Conservation (phyloP, 1,284 basidiomycete genomes). For the Lignosus rhinocerotis region DNA sequence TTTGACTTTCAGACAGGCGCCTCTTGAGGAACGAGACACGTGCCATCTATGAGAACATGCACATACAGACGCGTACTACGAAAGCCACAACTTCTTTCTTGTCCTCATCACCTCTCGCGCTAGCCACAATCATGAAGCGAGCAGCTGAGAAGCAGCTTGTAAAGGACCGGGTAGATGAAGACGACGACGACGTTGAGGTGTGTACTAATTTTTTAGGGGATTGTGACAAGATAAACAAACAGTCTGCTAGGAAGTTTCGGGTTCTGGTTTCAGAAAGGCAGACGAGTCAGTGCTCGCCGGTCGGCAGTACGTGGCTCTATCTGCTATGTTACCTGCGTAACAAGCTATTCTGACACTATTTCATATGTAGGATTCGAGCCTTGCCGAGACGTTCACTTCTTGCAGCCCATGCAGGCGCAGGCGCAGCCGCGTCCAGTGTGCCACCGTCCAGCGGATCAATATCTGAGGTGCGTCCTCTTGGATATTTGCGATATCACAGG, state of each 20-base stretch:
- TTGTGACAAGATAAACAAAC: background rate
- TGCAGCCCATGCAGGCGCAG: background rate
- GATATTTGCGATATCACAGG: background rate
- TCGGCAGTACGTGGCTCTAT: conserved; percentile 48
- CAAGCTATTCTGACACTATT: background rate
- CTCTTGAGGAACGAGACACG: background rate
- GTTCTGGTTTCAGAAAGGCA: conserved; percentile 54
- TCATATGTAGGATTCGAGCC: conserved; percentile 49
- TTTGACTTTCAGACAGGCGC: background rate
- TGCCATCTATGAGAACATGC: background rate
- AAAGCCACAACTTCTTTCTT: too few species aligned
- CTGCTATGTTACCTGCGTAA: background rate
- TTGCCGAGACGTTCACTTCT: conserved; percentile 50
- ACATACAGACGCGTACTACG: too few species aligned
- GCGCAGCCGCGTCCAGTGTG: conserved; percentile 5
- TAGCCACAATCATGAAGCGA: conserved; percentile 57
- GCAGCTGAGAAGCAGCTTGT: conserved; percentile 72
- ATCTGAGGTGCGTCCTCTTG: conserved; percentile 15
- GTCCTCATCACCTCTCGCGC: too few species aligned
- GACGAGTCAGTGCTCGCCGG: conserved; percentile 50
- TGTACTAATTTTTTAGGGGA: background rate
- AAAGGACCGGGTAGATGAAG: conserved; percentile 50
- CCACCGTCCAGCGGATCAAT: conserved; percentile 8
- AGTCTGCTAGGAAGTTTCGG: conserved; percentile 41
- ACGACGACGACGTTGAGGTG: conserved; percentile 40